Evolutionary conservation across 176 grass and related monocot species (phyloP).

Genomic region (Avena eriantha): DNA sequence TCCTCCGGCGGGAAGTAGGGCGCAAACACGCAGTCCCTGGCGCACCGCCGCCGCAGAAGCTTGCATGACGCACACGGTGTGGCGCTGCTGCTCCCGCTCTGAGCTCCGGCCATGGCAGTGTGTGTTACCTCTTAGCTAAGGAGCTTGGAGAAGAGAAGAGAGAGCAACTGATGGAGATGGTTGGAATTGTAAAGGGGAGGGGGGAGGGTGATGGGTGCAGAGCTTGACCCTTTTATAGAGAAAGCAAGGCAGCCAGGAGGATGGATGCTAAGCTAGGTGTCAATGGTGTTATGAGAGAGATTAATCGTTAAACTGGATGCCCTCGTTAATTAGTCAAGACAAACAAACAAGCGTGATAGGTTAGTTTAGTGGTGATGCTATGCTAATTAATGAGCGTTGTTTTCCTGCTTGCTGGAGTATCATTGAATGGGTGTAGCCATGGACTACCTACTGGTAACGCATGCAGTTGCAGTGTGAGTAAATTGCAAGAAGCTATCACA

Average conservation of each 20-base stretch:
- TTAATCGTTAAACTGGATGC: background rate
- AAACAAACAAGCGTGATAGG: background rate
- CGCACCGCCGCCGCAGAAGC: slow-evolving; percentile 66
- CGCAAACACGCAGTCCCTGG: slow-evolving; percentile 66
- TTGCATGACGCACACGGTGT: slow-evolving; percentile 65
- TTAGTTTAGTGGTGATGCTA: background rate
- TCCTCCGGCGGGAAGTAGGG: slow-evolving; percentile 83
- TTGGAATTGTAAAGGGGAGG: background rate
- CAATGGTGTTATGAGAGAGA: background rate
- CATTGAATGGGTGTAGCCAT: background rate
- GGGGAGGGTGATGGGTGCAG: slow-evolving; percentile 19
- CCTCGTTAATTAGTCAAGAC: background rate
- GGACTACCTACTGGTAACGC: background rate
- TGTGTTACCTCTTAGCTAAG: background rate
- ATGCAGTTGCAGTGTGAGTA: background rate
- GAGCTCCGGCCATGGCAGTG: slow-evolving; percentile 28
- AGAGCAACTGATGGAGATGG: background rate
- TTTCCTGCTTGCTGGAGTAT: slow-evolving; percentile 11
- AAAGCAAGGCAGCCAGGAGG: background rate
- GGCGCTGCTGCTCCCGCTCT: background rate
- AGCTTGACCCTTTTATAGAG: slow-evolving; percentile 38
- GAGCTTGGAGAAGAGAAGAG: background rate
- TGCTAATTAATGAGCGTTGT: slow-evolving; percentile 10
- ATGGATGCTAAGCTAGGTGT: background rate
- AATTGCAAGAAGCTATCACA: no score